A percentile compares a stretch with the other conserved stretches of the same genome.
Conservation (phyloP, 495 filamentous ascomycete species). For the Tuber indicum region DNA sequence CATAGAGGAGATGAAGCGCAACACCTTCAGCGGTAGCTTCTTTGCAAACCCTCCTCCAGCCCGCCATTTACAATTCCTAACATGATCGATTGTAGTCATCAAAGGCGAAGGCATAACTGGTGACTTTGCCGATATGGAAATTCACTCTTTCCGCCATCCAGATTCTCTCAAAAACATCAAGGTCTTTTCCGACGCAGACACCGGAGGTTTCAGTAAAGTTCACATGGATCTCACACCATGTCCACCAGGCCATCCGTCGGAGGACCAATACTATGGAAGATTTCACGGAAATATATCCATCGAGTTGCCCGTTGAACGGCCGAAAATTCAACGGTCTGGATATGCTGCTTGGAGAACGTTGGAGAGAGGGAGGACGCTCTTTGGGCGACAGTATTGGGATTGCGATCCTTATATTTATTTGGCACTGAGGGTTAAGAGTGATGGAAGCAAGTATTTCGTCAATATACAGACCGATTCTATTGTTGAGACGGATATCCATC, state of each 20-base stretch:
- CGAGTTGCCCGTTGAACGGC: slow-evolving; percentile 65
- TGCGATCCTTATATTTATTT: slow-evolving; percentile 83
- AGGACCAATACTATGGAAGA: slow-evolving; percentile 52
- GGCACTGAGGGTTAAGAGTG: slow-evolving; percentile 81
- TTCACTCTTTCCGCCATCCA: slow-evolving; percentile 61
- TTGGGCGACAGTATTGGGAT: slow-evolving; percentile 77
- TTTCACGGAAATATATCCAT: slow-evolving; percentile 88
- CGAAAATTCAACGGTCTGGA: slow-evolving; percentile 65
- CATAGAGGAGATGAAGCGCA: slow-evolving; percentile 59
- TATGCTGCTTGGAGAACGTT: slow-evolving; percentile 82
- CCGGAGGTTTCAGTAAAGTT: slow-evolving; percentile 75
- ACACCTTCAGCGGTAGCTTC: slow-evolving; percentile 51
- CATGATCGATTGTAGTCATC: slow-evolving; percentile 42
- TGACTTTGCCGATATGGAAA: slow-evolving; percentile 52
- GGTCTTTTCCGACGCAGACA: slow-evolving; percentile 74
- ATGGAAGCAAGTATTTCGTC: slow-evolving; percentile 86
- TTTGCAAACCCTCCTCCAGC: slow-evolving; percentile 1
- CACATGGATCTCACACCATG: slow-evolving; percentile 60
- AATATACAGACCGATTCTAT: slow-evolving; percentile 93
- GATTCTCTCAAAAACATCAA: slow-evolving; percentile 62
- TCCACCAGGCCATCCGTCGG: slow-evolving; percentile 11
- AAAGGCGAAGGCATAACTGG: slow-evolving; percentile 52
- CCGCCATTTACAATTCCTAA: slow-evolving; percentile 17
- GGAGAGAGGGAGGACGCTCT: slow-evolving; percentile 58
- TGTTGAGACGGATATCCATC: slow-evolving; percentile 87